A percentile compares a stretch with the other conserved stretches of the same genome.
Conservation (phyloP, 1,284 basidiomycete genomes). For the Mycena citricolor region DNA sequence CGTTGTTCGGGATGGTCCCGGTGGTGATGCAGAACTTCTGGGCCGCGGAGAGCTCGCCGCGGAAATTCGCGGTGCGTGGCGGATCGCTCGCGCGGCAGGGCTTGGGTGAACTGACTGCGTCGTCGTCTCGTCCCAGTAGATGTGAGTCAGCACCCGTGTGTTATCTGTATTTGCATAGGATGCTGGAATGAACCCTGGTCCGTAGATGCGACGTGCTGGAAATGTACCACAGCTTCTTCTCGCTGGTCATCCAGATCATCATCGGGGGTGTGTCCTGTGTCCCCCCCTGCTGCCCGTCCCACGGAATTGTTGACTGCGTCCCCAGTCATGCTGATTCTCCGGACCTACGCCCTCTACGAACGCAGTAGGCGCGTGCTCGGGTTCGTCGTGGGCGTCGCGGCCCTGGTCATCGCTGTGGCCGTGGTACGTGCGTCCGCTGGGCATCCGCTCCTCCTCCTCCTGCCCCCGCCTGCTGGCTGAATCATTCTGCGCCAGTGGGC, state of each 20-base stretch:
- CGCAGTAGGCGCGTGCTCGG: neutral
- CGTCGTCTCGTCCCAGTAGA: slow-evolving; percentile 2
- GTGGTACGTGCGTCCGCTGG: neutral
- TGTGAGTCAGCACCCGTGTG: slow-evolving; percentile 5
- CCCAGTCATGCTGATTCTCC: neutral
- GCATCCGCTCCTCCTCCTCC: too few relatives aligned
- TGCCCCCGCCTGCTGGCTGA: too few relatives aligned
- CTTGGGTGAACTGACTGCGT: neutral
- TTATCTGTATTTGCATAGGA: neutral
- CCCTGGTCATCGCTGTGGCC: neutral
- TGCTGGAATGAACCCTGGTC: neutral
- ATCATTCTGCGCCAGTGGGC: too few relatives aligned
- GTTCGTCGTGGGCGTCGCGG: neutral
- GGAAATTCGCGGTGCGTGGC: slow-evolving; percentile 1
- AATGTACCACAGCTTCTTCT: slow-evolving; percentile 18
- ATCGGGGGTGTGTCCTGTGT: slow-evolving; percentile 7
- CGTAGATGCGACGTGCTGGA: slow-evolving; percentile 6
- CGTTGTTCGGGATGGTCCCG: slow-evolving; percentile 10
- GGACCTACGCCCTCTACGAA: neutral
- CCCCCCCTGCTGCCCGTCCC: neutral
- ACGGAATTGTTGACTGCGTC: neutral
- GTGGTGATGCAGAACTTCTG: slow-evolving; percentile 20
- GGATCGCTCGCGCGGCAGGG: neutral
- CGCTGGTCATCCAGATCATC: slow-evolving; percentile 12
- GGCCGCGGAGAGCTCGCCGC: neutral